These are phyloP conservation scores for Trichosporon sp. DNA, from an alignment of 1,284 basidiomycete species.

Conservation along the genomic window DNA sequence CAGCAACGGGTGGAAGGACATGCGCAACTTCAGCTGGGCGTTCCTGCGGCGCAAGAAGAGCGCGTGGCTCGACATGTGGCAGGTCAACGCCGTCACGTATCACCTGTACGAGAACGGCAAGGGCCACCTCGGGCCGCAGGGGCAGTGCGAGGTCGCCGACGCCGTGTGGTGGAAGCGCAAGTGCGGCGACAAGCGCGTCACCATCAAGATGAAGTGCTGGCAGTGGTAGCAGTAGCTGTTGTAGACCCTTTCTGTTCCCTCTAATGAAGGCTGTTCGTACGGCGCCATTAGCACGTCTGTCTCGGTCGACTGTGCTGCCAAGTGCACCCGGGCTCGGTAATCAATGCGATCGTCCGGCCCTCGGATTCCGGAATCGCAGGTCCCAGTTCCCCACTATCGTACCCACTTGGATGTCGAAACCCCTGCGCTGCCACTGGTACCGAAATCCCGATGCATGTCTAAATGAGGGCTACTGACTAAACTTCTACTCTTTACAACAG, in stretches of 20 bases:
- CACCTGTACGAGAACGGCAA: background rate
- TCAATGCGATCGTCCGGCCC: too few species aligned
- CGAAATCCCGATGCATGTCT: constrained; percentile 1
- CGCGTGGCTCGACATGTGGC: background rate
- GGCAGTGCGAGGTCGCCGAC: background rate
- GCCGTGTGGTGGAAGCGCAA: background rate
- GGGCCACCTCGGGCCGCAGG: background rate
- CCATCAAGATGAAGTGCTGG: background rate
- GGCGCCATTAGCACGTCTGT: too few species aligned
- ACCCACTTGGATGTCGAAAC: too few species aligned
- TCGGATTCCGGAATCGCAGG: too few species aligned
- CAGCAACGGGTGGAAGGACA: background rate
- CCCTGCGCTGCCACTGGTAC: background rate
- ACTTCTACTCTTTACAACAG: background rate
- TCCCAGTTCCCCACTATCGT: too few species aligned
- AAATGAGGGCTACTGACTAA: background rate
- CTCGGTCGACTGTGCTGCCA: too few species aligned
- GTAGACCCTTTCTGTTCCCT: too few species aligned
- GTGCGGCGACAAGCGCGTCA: background rate
- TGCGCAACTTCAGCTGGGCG: background rate
- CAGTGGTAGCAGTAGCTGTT: background rate
- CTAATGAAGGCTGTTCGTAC: too few species aligned
- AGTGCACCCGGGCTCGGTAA: too few species aligned
- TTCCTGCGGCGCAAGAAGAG: background rate
- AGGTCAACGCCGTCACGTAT: background rate